A percentile compares a stretch with the other conserved stretches of the same genome.
Conservation (phyloP, 179 eudicot species). For the Heliamphora pulchella region DNA sequence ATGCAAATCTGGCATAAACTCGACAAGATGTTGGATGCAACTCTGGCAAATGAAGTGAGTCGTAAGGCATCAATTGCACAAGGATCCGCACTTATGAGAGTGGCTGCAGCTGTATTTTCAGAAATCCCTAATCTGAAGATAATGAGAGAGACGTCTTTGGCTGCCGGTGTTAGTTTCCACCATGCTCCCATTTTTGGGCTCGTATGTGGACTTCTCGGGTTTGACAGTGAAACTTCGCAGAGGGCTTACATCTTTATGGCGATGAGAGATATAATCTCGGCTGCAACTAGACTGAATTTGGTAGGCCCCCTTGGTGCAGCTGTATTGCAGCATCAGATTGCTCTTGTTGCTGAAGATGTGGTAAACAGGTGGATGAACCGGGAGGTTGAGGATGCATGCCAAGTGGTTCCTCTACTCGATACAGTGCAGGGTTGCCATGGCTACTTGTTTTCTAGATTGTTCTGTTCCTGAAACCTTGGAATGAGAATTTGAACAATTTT, state of each 20-base stretch:
- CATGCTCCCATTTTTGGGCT: conserved; percentile 88
- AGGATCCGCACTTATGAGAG: conserved; percentile 79
- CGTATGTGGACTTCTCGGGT: conserved; percentile 65
- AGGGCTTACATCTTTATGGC: conserved; percentile 67
- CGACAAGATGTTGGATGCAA: conserved; percentile 60
- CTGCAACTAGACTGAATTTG: conserved; percentile 82
- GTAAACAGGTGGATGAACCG: conserved; percentile 61
- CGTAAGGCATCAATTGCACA: conserved; percentile 80
- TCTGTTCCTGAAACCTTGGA: conserved; percentile 48
- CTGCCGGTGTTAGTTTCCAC: conserved; percentile 40
- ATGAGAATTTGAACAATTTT: too few species aligned
- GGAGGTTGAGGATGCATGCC: conserved; percentile 70
- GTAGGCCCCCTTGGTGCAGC: conserved; percentile 84
- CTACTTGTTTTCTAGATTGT: conserved; percentile 78
- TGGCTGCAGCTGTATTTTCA: conserved; percentile 60
- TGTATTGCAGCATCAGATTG: conserved; percentile 59
- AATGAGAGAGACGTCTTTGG: conserved; percentile 51
- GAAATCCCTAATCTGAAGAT: conserved; percentile 58
- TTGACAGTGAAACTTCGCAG: conserved; percentile 46
- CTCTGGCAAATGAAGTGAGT: conserved; percentile 61
- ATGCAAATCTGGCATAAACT: conserved; percentile 50
- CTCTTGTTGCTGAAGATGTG: conserved; percentile 53
- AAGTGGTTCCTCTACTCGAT: conserved; percentile 70
- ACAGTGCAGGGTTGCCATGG: conserved; percentile 79
- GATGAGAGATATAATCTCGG: conserved; percentile 69